Evolutionary conservation across 805 yeast species (phyloP).

Genomic region (Hanseniaspora nectarophila): DNA sequence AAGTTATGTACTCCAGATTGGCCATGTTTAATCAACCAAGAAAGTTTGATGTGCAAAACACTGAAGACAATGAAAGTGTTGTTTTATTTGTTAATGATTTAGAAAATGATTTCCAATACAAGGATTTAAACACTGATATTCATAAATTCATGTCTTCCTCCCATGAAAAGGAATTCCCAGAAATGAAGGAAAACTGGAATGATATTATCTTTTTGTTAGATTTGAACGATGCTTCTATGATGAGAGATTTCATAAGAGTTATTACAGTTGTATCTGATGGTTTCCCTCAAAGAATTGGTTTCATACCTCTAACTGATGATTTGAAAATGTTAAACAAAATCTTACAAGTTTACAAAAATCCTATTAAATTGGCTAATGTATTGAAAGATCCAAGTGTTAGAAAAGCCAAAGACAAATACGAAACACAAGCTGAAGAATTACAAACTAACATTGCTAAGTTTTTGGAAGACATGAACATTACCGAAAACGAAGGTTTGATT

Average conservation of each 20-base stretch:
- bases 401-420: constrained; percentile 20
- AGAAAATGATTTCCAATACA: constrained; percentile 48
- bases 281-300: constrained; percentile 69
- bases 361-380: constrained; percentile 19
- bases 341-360: constrained; percentile 15
- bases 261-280: constrained; percentile 40
- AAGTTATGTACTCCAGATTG: constrained; percentile 20
- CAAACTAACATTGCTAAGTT: neutral
- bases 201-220: constrained; percentile 60
- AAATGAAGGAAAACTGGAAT: constrained; percentile 60
- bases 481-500: constrained; percentile 38
- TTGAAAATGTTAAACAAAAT: constrained; percentile 20
- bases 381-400: constrained; percentile 16
- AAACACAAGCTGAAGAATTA: constrained; percentile 17
- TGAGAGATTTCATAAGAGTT: constrained; percentile 39
- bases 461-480: constrained; percentile 11
- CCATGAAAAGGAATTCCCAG: constrained; percentile 48
- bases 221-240: constrained; percentile 40
- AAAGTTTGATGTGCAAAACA: constrained; percentile 24
- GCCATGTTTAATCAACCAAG: constrained; percentile 25
- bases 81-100: constrained; percentile 63
- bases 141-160: constrained; percentile 33
- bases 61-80: constrained; percentile 29
- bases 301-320: constrained; percentile 47
- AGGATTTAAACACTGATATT: constrained; percentile 34